Evolutionary conservation across 2,329 filamentous ascomycete genomes (phyloP).

Genomic region (Hypoxylon sp.): DNA sequence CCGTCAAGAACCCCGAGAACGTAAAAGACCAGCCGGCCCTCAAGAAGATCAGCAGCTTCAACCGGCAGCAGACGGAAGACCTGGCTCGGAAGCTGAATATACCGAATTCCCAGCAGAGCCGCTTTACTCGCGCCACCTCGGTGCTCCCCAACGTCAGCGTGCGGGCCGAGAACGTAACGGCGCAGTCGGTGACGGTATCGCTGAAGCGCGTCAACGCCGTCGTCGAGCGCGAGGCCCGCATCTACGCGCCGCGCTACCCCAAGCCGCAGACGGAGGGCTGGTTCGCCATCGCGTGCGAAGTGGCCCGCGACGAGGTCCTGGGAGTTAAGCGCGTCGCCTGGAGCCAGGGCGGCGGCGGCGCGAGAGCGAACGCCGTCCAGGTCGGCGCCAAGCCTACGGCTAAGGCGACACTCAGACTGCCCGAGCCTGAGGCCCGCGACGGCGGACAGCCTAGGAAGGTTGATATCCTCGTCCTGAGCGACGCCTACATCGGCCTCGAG

Average conservation of each 20-base stretch:
- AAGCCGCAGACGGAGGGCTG: slow-evolving; percentile 95
- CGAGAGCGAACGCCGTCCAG: slow-evolving; percentile 40
- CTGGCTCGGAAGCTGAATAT: slow-evolving; percentile 62
- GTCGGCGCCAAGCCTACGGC: slow-evolving; percentile 59
- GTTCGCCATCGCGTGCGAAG: slow-evolving; percentile 80
- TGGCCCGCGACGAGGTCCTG: slow-evolving; percentile 75
- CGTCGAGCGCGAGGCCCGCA: slow-evolving; percentile 70
- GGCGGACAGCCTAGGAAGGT: slow-evolving; percentile 67
- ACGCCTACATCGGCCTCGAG: slow-evolving; percentile 83
- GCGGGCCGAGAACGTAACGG: slow-evolving; percentile 65
- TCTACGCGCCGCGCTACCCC: slow-evolving; percentile 89
- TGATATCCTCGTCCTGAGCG: slow-evolving; percentile 81
- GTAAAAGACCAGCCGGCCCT: slow-evolving; percentile 50
- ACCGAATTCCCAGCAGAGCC: slow-evolving; percentile 51
- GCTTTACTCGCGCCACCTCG: slow-evolving; percentile 66
- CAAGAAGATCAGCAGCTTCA: slow-evolving; percentile 47
- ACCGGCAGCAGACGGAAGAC: slow-evolving; percentile 41
- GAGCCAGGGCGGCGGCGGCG: slow-evolving; percentile 47
- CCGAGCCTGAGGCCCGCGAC: slow-evolving; percentile 52
- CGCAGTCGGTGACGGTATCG: slow-evolving; percentile 67
- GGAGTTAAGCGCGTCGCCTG: slow-evolving; percentile 88
- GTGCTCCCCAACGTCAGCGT: slow-evolving; percentile 75
- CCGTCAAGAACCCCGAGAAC: slow-evolving; percentile 60
- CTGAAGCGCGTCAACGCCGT: slow-evolving; percentile 73
- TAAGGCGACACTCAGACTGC: slow-evolving; percentile 67